Evolutionary conservation across 352 stramenopile genomes (phyloP).

Genomic region (Pythium insidiosum): DNA sequence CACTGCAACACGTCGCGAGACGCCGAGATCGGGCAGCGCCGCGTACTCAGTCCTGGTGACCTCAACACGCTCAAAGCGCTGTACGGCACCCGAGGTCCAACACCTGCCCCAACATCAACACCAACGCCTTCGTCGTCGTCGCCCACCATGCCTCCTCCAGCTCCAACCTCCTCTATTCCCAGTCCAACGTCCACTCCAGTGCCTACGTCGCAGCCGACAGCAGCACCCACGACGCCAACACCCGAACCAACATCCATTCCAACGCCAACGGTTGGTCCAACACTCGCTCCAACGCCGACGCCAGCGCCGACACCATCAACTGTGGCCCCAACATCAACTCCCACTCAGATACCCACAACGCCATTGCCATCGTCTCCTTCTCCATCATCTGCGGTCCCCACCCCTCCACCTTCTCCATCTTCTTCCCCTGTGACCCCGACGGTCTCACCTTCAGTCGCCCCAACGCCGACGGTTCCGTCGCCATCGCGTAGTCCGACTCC

Average conservation of each 20-base stretch:
- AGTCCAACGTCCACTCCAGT: neutral
- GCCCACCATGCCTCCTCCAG: neutral
- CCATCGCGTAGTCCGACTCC: neutral
- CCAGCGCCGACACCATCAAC: neutral
- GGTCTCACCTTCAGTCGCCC: neutral
- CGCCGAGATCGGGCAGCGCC: slow-evolving; percentile 45
- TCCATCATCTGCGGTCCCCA: neutral
- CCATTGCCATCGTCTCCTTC: neutral
- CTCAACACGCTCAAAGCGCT: slow-evolving; percentile 53
- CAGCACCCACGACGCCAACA: neutral
- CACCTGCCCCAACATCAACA: neutral
- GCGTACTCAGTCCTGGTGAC: slow-evolving; percentile 47
- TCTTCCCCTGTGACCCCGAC: neutral
- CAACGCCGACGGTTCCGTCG: neutral
- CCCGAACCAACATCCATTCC: neutral
- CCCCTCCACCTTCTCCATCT: neutral
- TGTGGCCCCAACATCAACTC: neutral
- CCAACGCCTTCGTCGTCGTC: neutral
- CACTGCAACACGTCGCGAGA: slow-evolving; percentile 69
- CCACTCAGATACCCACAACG: neutral
- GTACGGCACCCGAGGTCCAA: slow-evolving; percentile 23
- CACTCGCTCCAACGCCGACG: neutral
- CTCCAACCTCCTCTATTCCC: neutral
- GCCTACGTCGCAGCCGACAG: neutral
- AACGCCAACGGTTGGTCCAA: neutral